These are phyloP conservation scores for Acanthamoeba divionensis DNA, from an alignment of 208 protist genomes.

Conservation along the genomic window DNA sequence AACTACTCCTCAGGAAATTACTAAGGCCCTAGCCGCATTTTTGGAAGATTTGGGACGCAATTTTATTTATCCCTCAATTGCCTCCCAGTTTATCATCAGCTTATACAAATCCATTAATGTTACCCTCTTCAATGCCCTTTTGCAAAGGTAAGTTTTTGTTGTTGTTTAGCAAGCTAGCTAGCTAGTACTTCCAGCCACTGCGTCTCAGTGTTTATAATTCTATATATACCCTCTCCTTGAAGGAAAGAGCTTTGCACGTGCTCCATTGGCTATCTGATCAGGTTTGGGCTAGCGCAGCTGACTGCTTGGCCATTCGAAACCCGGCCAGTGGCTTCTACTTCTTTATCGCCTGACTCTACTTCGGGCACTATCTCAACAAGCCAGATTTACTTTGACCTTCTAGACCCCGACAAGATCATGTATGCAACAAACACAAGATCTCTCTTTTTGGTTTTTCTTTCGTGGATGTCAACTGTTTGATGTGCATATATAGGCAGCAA, in stretches of 20 bases:
- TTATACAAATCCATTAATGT: neutral
- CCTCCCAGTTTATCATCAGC: neutral
- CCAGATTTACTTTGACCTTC: neutral
- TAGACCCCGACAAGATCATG: neutral
- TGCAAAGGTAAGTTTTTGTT: no score
- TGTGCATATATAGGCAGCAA: neutral
- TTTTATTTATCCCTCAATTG: neutral
- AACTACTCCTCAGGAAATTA: neutral
- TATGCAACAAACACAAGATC: neutral
- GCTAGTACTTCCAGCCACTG: no score
- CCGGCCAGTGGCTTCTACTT: neutral
- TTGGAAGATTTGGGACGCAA: neutral
- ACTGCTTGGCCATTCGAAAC: neutral
- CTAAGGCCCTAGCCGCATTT: neutral
- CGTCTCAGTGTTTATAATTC: no score
- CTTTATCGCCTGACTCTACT: neutral
- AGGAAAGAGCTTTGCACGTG: neutral
- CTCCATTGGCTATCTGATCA: neutral
- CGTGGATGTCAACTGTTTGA: neutral
- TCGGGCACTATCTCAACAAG: neutral
- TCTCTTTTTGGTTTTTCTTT: neutral
- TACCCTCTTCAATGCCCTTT: neutral
- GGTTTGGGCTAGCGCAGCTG: neutral
- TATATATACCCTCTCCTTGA: no score
- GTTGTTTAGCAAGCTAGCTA: no score